Percentiles rank a stretch among this genome's conserved stretches.
Conservation (phyloP, 1,284 basidiomycete genomes). For the Rhodotorula sp. region DNA sequence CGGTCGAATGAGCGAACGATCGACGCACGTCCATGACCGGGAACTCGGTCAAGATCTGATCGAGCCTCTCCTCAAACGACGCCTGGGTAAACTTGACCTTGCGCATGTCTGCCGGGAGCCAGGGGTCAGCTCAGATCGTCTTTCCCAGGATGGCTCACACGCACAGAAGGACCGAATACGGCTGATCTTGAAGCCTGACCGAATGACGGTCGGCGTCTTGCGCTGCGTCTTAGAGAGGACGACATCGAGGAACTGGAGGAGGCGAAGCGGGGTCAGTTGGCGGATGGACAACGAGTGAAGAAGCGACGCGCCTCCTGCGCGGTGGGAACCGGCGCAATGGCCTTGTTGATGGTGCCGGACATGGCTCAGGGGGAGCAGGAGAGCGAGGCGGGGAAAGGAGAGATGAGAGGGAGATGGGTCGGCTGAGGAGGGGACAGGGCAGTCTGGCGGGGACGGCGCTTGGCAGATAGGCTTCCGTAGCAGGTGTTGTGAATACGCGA, state of each 20-base stretch:
- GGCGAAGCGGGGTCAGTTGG: neutral
- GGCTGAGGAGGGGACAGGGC: neutral
- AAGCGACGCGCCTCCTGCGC: slow-evolving; percentile 66
- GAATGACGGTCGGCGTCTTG: slow-evolving; percentile 96
- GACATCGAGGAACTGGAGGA: slow-evolving; percentile 29
- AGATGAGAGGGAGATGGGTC: neutral
- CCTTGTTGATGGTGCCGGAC: slow-evolving; percentile 57
- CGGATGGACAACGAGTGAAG: neutral
- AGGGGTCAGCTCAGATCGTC: neutral
- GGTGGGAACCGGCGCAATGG: slow-evolving; percentile 95
- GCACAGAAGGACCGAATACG: slow-evolving; percentile 51
- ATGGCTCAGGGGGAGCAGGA: neutral
- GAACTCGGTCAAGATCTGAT: slow-evolving; percentile 90
- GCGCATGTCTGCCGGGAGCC: slow-evolving; percentile 68
- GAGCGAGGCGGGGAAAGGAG: too few species aligned
- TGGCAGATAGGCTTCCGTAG: too few species aligned
- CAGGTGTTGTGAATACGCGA: neutral
- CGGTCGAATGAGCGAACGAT: neutral
- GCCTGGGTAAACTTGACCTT: slow-evolving; percentile 99
- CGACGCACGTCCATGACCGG: slow-evolving; percentile 83
- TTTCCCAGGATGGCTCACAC: neutral
- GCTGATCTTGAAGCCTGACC: slow-evolving; percentile 99
- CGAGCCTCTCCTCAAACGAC: slow-evolving; percentile 93
- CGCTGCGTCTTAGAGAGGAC: slow-evolving; percentile 83
- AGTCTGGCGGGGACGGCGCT: neutral